A percentile compares a stretch with the other conserved stretches of the same genome.
Evolutionary conservation across 805 yeast genomes (phyloP).

Genomic region (Nakazawaea laoshanensis): DNA sequence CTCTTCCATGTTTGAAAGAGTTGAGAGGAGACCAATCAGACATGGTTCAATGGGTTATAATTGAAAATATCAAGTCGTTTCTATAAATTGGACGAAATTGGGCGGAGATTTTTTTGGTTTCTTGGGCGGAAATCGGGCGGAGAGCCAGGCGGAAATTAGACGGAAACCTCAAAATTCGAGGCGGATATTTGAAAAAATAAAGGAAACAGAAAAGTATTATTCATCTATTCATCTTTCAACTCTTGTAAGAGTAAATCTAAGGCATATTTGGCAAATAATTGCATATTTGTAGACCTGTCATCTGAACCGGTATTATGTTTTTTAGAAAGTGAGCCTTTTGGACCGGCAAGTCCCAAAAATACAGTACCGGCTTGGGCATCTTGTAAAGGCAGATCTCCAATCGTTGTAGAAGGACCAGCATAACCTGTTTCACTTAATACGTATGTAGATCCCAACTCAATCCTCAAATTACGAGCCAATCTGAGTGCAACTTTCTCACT

Average conservation of each 20-base stretch:
- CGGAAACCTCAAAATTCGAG: too few species aligned
- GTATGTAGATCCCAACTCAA: constrained; percentile 77
- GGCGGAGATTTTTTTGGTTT: not conserved
- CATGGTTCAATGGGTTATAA: too few species aligned
- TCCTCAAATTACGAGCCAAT: constrained; percentile 68
- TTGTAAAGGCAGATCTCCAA: constrained; percentile 16
- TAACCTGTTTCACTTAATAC: constrained; percentile 82
- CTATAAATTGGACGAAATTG: too few species aligned
- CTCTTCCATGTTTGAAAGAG: constrained; percentile 32
- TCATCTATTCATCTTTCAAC: too few species aligned
- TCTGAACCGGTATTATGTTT: constrained; percentile 32
- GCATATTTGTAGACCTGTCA: constrained; percentile 67
- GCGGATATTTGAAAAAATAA: too few species aligned
- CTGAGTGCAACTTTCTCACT: constrained; percentile 65
- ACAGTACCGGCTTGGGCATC: constrained; percentile 52
- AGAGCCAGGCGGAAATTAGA: too few species aligned
- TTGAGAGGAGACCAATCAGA: constrained; percentile 41
- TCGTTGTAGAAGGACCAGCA: constrained; percentile 65
- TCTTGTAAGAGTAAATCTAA: constrained; percentile 49
- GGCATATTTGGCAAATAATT: constrained; percentile 61
- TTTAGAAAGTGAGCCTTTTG: constrained; percentile 43
- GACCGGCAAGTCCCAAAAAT: constrained; percentile 64
- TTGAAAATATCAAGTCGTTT: too few species aligned
- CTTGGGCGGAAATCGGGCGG: not conserved
- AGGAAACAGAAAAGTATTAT: too few species aligned